phyloP scores from a whole-genome alignment of 495 filamentous ascomycete species.

The Daldinia loculata region DNA sequence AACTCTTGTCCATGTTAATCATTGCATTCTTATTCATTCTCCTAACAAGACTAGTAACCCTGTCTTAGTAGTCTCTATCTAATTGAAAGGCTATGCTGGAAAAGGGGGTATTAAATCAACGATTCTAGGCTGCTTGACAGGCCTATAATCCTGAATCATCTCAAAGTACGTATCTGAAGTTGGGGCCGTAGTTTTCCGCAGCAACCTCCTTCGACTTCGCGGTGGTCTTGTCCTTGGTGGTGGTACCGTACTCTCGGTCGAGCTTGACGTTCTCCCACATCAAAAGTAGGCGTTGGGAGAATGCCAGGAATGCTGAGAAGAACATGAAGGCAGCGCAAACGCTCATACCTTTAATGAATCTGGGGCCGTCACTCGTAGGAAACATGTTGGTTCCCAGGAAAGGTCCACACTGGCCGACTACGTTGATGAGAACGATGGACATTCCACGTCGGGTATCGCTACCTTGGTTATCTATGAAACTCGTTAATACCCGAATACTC shows the following conservation, averaged over 20 bases:
- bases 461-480: conserved; percentile 64
- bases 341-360: conserved; percentile 67
- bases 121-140: neutral
- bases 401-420: conserved; percentile 72
- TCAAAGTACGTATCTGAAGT: conserved; percentile 50
- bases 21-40: neutral
- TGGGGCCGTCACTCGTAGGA: conserved; percentile 62
- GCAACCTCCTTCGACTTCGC: conserved; percentile 27
- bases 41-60: neutral
- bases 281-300: conserved; percentile 62
- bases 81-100: neutral
- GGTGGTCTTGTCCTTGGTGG: conserved; percentile 3
- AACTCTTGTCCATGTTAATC: neutral
- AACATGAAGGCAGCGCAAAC: conserved; percentile 74
- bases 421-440: conserved; percentile 71
- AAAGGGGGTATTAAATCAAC: neutral
- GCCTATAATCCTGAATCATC: neutral
- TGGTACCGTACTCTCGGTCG: conserved; percentile 33
- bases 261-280: conserved; percentile 66
- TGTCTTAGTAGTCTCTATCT: neutral
- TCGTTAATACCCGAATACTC: conserved; percentile 3
- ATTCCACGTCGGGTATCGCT: conserved; percentile 70
- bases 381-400: conserved; percentile 74
- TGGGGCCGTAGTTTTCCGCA: conserved; percentile 49
- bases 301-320: conserved; percentile 64